Evolutionary conservation across 192 early-diverging fungal genomes (phyloP).

Genomic region (Pilobolus umbonatus): DNA sequence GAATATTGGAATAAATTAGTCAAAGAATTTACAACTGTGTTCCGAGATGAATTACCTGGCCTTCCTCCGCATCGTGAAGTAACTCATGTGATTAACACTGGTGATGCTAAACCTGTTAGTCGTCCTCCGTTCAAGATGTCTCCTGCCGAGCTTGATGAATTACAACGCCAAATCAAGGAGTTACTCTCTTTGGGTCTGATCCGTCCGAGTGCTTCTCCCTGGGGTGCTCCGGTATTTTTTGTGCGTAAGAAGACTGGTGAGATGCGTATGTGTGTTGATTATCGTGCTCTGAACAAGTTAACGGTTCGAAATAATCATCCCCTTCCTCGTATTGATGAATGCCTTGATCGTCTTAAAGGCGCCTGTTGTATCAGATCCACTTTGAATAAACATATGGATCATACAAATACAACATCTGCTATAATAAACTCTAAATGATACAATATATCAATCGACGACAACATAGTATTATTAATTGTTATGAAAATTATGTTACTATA

Average conservation of each 20-base stretch:
- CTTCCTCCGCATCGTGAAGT: neutral
- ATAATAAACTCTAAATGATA: too few species aligned
- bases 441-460: too few species aligned
- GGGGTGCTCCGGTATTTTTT: conserved; percentile 38
- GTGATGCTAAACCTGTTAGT: neutral
- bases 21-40: too few species aligned
- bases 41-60: neutral
- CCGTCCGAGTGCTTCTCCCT: conserved; percentile 28
- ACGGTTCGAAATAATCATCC: conserved; percentile 44
- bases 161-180: too few species aligned
- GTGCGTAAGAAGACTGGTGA: too few species aligned
- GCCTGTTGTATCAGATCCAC: too few species aligned
- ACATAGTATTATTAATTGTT: too few species aligned
- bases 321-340: conserved; percentile 43
- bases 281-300: conserved; percentile 39
- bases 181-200: conserved; percentile 38
- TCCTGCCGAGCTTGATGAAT: too few species aligned
- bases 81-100: conserved; percentile 6
- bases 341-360: conserved; percentile 28
- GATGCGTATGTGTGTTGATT: conserved; percentile 39
- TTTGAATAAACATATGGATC: too few species aligned
- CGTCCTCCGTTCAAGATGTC: conserved; percentile 4
- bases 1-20: too few species aligned
- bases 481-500: too few species aligned
- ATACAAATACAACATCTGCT: too few species aligned